Percentiles rank a stretch among this genome's conserved stretches.
phyloP scores from a whole-genome alignment of 768 basidiomycete species.

The Russula abietina region DNA sequence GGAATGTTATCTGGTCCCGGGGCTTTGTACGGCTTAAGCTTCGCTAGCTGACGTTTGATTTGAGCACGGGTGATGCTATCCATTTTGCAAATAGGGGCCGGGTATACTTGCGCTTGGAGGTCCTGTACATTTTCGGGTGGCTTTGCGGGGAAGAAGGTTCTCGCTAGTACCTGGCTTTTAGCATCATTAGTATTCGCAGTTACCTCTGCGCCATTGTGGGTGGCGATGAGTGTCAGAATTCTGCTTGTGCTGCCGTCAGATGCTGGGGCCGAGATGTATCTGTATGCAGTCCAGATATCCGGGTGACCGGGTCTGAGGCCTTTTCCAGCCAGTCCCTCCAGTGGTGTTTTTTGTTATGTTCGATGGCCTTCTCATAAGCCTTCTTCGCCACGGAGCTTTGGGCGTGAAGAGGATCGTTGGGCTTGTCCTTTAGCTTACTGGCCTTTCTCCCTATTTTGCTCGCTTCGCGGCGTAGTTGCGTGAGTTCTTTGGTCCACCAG shows the following conservation, averaged over 20 bases:
- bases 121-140: too few relatives aligned
- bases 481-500: background rate
- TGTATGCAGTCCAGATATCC: background rate
- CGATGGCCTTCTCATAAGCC: rapidly evolving
- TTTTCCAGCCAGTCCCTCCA: background rate
- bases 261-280: background rate
- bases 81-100: too few relatives aligned
- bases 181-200: background rate
- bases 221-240: background rate
- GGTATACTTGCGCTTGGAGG: too few relatives aligned
- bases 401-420: background rate
- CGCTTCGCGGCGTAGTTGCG: background rate
- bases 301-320: background rate
- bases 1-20: background rate
- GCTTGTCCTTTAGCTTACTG: rapidly evolving
- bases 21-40: background rate
- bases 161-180: background rate
- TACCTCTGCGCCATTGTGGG: too few relatives aligned
- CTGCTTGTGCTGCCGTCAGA: background rate
- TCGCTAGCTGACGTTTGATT: rapidly evolving
- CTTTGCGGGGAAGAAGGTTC: background rate
- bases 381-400: background rate
- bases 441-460: background rate
- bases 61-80: background rate
- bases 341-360: background rate